Evolutionary conservation across 2,329 filamentous ascomycete species (phyloP), one percentile per base, ranked within the genome.

Genomic region (Nemania sp.): DNA sequence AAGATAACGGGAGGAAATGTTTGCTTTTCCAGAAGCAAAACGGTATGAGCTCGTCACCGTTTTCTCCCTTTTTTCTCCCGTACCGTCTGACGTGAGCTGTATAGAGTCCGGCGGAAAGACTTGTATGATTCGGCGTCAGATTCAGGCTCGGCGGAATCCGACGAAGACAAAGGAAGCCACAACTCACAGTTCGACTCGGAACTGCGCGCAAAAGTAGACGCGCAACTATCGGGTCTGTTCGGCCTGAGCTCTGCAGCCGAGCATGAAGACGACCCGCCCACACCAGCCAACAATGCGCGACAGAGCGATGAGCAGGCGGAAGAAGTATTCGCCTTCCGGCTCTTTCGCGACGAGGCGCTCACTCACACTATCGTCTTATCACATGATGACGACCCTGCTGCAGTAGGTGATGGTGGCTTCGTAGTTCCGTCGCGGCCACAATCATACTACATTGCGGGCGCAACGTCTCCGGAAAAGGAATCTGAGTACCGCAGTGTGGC

Each of bases 101-200:
- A 83, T 49, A 83, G 82, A 57, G 77, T 86, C 49, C 77, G 82
- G 24, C 76, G 83, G 49, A 75, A 80, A 59, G 80, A 85, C 33
- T 69, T 86, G 17, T 73, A 74, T 52, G 70, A 67, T 41, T 74
- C 74, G 9, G 68, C 60, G 33, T 52, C 52, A 14, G 42, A 37
- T 3, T 20, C 41, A 6, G 70, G n/a, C n/a, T n/a, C n/a, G n/a
- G n/a, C n/a, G n/a, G n/a, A 70, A 33, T 59, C 57, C 5, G 54
- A 52, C 3, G 69, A 72, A 23, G 70, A n/a, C n/a, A n/a, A 72
- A 24, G 52, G 43, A 30, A 65, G 62, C 17, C 68, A 74, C 30
- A 67, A 70, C 39, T 12, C 33, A 2, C 64, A 62, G 49, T 68
- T 67, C 41, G 67, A 75, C 36, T 69, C 67, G 5, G 73, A 73